A percentile compares a stretch with the other conserved stretches of the same genome.
Evolutionary conservation across 371 early-diverging fungal species (phyloP).

Genomic region (Encephalitozoon hellem): DNA sequence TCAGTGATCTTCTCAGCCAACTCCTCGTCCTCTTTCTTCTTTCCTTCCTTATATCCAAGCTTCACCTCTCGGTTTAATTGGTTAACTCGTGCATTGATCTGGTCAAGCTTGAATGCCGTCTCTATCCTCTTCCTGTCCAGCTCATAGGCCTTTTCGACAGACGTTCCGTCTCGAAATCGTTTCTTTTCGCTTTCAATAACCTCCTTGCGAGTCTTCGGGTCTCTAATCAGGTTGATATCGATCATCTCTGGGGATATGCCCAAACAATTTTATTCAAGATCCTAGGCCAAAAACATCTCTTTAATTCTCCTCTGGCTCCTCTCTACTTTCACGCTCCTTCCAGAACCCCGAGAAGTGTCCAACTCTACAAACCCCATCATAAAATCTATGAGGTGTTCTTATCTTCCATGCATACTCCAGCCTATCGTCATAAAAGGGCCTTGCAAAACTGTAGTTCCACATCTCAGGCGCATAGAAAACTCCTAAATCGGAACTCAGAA

Average conservation of each 20-base stretch:
- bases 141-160: slow-evolving; percentile 37
- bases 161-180: slow-evolving; percentile 36
- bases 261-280: neutral
- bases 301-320: neutral
- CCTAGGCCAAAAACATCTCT: neutral
- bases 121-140: slow-evolving; percentile 48
- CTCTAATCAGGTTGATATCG: slow-evolving; percentile 46
- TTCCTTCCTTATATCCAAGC: slow-evolving; percentile 18
- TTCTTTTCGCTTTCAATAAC: slow-evolving; percentile 51
- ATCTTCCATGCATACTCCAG: slow-evolving; percentile 5
- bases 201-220: slow-evolving; percentile 19
- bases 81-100: slow-evolving; percentile 53
- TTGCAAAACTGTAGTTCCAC: slow-evolving; percentile 36
- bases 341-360: slow-evolving; percentile 9
- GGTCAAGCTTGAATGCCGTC: slow-evolving; percentile 45
- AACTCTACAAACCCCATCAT: slow-evolving; percentile 13
- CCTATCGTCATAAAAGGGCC: neutral
- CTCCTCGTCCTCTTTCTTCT: slow-evolving; percentile 32
- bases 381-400: slow-evolving; percentile 21
- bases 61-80: slow-evolving; percentile 31
- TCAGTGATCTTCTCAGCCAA: slow-evolving; percentile 13
- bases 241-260: slow-evolving; percentile 28
- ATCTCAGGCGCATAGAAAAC: slow-evolving; percentile 5
- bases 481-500: neutral
- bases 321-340: neutral